Conservation (phyloP, 2,329 filamentous ascomycete species). For the Diaporthe nobilis region DNA sequence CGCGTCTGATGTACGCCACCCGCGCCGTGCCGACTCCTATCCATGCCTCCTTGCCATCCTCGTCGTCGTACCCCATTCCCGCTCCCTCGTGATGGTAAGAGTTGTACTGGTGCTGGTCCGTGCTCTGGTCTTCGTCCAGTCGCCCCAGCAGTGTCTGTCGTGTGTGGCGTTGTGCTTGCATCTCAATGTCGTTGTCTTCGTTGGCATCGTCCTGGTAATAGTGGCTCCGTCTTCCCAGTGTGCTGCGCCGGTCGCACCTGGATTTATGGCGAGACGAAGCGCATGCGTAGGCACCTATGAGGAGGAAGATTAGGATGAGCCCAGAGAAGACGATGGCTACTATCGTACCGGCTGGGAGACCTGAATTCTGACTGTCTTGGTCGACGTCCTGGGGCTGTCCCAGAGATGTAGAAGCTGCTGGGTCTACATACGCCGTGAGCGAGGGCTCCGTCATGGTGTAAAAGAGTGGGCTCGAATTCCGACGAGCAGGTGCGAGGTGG, state of each 20-base stretch:
- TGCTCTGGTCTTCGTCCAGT: not conserved
- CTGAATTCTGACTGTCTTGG: not conserved
- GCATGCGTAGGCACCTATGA: conserved; percentile 16
- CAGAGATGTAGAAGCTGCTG: not conserved
- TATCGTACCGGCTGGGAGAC: conserved; percentile 17
- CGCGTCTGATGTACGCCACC: conserved; percentile 1
- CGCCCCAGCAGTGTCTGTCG: not conserved
- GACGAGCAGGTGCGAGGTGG: not conserved
- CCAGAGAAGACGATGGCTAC: conserved; percentile 3
- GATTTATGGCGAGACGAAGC: not conserved
- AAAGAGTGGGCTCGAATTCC: not conserved
- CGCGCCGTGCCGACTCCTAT: conserved; percentile 17
- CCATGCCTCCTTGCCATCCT: not conserved
- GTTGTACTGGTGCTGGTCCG: not conserved
- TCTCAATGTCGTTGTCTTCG: not conserved
- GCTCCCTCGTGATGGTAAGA: not conserved
- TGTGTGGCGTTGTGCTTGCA: not conserved
- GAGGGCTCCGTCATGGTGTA: not conserved
- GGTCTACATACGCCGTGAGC: not conserved
- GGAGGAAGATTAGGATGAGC: conserved; percentile 4
- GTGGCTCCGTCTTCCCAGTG: not conserved
- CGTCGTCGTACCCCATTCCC: conserved; percentile 23
- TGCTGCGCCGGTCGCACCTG: not conserved
- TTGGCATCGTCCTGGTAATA: not conserved
- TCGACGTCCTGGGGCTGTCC: not conserved